A percentile compares a stretch with the other conserved stretches of the same genome.
Evolutionary conservation across 2,329 filamentous ascomycete species (phyloP).

Genomic region (Zymoseptoria pseudotritici): DNA sequence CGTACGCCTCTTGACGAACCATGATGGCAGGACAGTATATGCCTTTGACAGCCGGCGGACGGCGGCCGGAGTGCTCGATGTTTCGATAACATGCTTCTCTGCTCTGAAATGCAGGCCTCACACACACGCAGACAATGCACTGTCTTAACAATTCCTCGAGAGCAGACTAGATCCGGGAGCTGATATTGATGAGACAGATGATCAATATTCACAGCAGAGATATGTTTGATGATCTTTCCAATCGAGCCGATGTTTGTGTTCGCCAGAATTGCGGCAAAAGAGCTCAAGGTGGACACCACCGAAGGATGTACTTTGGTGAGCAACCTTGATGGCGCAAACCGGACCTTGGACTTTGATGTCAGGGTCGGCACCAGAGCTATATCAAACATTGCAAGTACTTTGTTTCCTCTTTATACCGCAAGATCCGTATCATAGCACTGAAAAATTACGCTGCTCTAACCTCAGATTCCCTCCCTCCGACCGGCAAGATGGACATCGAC

Average conservation of each 20-base stretch:
- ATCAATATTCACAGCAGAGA: background rate
- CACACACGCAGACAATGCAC: no score
- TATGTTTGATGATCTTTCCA: no score
- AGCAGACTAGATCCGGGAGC: background rate
- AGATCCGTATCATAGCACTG: background rate
- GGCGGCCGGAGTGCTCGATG: no score
- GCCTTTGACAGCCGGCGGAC: no score
- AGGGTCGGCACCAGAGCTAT: background rate
- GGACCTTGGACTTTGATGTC: slow-evolving; percentile 1
- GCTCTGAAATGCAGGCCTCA: no score
- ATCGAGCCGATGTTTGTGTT: no score
- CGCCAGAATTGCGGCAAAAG: background rate
- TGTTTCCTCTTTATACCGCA: background rate
- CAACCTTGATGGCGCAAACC: background rate
- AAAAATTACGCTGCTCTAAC: background rate
- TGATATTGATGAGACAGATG: background rate
- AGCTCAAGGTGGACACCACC: background rate
- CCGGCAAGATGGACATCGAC: background rate
- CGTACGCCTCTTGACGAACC: no score
- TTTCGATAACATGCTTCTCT: no score
- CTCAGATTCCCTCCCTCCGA: background rate
- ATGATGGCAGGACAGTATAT: no score
- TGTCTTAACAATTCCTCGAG: no score
- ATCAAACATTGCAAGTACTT: background rate
- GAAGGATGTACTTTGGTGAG: background rate